Evolutionary conservation across 306 rosid species (phyloP).

Genomic region (Oemleria cerasiformis): DNA sequence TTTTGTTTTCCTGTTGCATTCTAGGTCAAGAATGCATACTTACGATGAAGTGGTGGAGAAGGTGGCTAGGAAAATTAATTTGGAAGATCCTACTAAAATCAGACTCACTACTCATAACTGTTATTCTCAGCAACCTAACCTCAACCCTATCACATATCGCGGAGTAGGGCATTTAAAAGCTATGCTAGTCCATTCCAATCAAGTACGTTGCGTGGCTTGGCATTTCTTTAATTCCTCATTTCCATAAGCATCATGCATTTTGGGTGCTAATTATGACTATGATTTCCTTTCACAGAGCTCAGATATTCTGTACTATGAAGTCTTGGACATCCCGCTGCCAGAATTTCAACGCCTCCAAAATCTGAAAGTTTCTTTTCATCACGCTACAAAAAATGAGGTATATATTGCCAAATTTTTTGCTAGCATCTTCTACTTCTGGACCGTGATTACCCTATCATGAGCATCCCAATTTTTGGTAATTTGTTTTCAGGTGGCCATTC

Average conservation of each 20-base stretch:
- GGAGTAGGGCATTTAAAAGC: neutral
- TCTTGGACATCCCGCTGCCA: conserved; percentile 80
- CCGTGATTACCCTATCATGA: conserved; percentile 1
- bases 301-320: conserved; percentile 72
- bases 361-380: conserved; percentile 76
- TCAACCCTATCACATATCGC: neutral
- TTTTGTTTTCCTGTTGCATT: neutral
- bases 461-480: conserved; percentile 12
- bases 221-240: neutral
- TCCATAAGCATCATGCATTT: neutral
- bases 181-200: neutral
- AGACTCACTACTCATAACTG: neutral
- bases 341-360: conserved; percentile 69
- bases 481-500: conserved; percentile 54
- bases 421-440: neutral
- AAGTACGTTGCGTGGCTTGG: neutral
- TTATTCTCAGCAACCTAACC: neutral
- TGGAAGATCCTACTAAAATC: neutral
- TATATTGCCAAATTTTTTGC: conserved; percentile 14
- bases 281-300: conserved; percentile 46
- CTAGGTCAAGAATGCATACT: neutral
- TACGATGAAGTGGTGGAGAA: neutral
- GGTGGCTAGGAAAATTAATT: neutral
- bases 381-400: conserved; percentile 74
- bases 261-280: neutral